These are phyloP conservation scores for Trichoderma asperelloides DNA, from an alignment of 495 filamentous ascomycete genomes.

Conservation along the genomic window DNA sequence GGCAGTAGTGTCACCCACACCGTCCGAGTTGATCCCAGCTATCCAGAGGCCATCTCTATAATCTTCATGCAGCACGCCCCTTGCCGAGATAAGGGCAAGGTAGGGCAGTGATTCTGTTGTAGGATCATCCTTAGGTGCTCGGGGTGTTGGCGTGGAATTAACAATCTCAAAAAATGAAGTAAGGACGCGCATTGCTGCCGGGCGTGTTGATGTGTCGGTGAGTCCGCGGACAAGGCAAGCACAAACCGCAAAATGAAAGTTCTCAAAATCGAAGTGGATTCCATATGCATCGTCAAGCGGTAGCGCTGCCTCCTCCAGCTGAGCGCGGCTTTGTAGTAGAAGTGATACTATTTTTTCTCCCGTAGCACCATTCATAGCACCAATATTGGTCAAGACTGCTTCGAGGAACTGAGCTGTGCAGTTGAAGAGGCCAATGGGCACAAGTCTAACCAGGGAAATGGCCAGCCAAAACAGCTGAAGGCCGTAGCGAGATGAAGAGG, in stretches of 20 bases:
- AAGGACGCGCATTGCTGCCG: slow-evolving; percentile 44
- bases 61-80: slow-evolving; percentile 36
- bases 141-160: slow-evolving; percentile 11
- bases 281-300: slow-evolving; percentile 54
- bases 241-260: slow-evolving; percentile 54
- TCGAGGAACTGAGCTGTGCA: slow-evolving; percentile 55
- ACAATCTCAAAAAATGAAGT: slow-evolving; percentile 50
- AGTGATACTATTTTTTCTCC: slow-evolving; percentile 47
- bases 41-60: slow-evolving; percentile 44
- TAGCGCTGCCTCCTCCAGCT: slow-evolving; percentile 48
- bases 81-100: slow-evolving; percentile 40
- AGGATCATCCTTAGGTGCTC: slow-evolving; percentile 14
- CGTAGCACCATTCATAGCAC: slow-evolving; percentile 44
- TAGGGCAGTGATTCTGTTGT: slow-evolving; percentile 40
- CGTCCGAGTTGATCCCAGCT: slow-evolving; percentile 34
- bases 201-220: slow-evolving; percentile 48
- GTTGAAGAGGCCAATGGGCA: slow-evolving; percentile 51
- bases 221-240: slow-evolving; percentile 52
- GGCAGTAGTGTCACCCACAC: slow-evolving; percentile 22
- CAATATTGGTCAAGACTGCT: slow-evolving; percentile 50
- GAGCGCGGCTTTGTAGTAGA: slow-evolving; percentile 45
- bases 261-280: slow-evolving; percentile 51
- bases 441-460: slow-evolving; percentile 52
- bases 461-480: slow-evolving; percentile 63
- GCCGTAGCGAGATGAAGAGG: slow-evolving; percentile 52